phyloP scores from a whole-genome alignment of 345 rosid genomes.

The Noccaea caerulescens region DNA sequence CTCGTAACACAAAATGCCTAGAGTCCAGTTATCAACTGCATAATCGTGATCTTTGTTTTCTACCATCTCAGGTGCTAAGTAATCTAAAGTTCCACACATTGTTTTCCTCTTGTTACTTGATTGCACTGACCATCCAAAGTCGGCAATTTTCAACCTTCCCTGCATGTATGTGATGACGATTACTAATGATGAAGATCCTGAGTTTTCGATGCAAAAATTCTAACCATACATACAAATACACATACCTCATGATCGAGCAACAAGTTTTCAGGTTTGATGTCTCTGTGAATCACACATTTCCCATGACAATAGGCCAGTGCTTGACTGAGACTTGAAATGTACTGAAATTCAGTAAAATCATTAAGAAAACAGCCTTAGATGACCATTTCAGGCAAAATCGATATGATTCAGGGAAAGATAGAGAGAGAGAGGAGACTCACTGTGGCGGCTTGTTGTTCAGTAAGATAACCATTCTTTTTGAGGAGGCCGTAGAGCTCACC shows the following conservation, averaged over 20 bases:
- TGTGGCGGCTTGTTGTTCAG: slow-evolving; percentile 81
- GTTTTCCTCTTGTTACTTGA: slow-evolving; percentile 86
- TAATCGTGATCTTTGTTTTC: slow-evolving; percentile 87
- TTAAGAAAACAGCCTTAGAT: too few species aligned
- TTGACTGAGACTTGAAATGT: slow-evolving; percentile 82
- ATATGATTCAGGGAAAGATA: not conserved
- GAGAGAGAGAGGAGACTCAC: slow-evolving; percentile 44
- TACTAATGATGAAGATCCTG: not conserved
- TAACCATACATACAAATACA: not conserved
- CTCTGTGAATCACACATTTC: slow-evolving; percentile 94
- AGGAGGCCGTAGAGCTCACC: slow-evolving; percentile 87
- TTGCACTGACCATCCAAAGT: slow-evolving; percentile 99
- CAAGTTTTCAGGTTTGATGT: slow-evolving; percentile 95
- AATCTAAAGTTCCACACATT: slow-evolving; percentile 97
- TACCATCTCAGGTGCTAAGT: slow-evolving; percentile 97
- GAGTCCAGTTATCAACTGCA: slow-evolving; percentile 96
- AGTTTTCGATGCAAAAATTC: not conserved
- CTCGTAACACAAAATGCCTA: slow-evolving; percentile 91
- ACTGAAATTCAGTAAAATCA: slow-evolving; percentile 44
- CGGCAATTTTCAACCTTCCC: slow-evolving; percentile 94
- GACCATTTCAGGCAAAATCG: not conserved
- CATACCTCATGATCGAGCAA: slow-evolving; percentile 94
- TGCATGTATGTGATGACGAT: slow-evolving; percentile 32
- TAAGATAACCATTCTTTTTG: slow-evolving; percentile 60
- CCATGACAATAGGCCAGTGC: slow-evolving; percentile 92